Conservation (phyloP, 345 rosid genomes). For the Boechera stricta region DNA sequence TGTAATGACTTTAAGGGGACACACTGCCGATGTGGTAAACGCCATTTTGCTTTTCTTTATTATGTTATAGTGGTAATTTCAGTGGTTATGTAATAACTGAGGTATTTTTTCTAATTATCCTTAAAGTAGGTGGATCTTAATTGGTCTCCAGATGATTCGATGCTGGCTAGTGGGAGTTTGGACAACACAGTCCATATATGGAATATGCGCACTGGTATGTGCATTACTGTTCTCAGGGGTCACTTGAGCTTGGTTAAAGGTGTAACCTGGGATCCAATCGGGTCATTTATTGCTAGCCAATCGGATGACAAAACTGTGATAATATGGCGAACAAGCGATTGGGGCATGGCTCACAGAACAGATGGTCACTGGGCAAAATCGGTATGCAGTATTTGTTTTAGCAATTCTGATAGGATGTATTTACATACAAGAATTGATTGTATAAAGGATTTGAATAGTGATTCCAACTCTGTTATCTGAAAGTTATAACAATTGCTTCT, state of each 20-base stretch:
- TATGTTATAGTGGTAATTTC: neutral
- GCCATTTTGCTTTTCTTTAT: neutral
- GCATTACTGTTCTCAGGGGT: conserved; percentile 96
- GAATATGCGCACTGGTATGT: conserved; percentile 93
- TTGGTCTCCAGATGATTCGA: conserved; percentile 99
- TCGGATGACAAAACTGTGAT: conserved; percentile 99
- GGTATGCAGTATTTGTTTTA: conserved; percentile 51
- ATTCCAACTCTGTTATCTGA: neutral
- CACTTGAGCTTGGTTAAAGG: conserved; percentile 98
- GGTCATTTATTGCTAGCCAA: conserved; percentile 97
- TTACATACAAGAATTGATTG: neutral
- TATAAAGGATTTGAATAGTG: neutral
- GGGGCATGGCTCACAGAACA: conserved; percentile 96
- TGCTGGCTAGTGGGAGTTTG: conserved; percentile 95
- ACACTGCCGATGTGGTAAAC: conserved; percentile 99
- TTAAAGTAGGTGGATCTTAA: conserved; percentile 99
- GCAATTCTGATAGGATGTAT: conserved; percentile 20
- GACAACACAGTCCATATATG: conserved; percentile 96
- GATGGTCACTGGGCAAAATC: conserved; percentile 99
- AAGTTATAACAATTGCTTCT: conserved; percentile 8
- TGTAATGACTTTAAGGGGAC: conserved; percentile 94
- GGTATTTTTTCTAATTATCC: conserved; percentile 52
- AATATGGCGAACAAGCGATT: conserved; percentile 98
- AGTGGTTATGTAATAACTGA: conserved; percentile 52
- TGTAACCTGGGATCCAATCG: conserved; percentile 98